Evolutionary conservation across 306 rosid genomes (phyloP).

Genomic region (Begonia peltatifolia): DNA sequence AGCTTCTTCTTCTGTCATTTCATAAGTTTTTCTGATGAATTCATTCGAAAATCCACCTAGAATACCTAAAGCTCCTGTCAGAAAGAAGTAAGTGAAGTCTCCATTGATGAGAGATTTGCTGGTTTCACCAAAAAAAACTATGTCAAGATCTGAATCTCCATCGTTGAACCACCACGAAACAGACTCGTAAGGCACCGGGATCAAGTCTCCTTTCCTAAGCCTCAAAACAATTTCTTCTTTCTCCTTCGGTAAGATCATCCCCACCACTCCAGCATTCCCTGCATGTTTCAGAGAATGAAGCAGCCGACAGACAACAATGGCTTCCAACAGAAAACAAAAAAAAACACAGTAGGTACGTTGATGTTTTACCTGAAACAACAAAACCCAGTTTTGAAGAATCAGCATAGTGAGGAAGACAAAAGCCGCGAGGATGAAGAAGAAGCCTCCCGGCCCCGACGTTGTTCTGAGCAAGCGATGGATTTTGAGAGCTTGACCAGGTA

Average conservation of each 20-base stretch:
- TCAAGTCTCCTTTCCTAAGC: constrained; percentile 35
- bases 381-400: constrained; percentile 40
- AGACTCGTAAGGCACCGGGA: constrained; percentile 34
- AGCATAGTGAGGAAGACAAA: constrained; percentile 59
- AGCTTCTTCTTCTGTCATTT: constrained; percentile 16
- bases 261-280: constrained; percentile 27
- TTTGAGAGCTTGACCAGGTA: constrained; percentile 29
- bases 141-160: constrained; percentile 25
- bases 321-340: no score
- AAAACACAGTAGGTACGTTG: no score
- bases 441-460: constrained; percentile 39
- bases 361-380: constrained; percentile 31
- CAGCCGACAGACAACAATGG: no score
- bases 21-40: constrained; percentile 16
- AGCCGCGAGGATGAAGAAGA: constrained; percentile 35
- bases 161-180: constrained; percentile 73
- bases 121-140: constrained; percentile 41
- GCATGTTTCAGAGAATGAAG: background rate
- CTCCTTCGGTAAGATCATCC: constrained; percentile 17
- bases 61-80: constrained; percentile 25
- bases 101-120: constrained; percentile 26
- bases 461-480: constrained; percentile 17
- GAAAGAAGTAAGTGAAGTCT: constrained; percentile 28
- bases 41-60: constrained; percentile 33
- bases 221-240: constrained; percentile 31